phyloP scores from a whole-genome alignment of 2,329 filamentous ascomycete species.

The Clarireedia homoeocarpa region DNA sequence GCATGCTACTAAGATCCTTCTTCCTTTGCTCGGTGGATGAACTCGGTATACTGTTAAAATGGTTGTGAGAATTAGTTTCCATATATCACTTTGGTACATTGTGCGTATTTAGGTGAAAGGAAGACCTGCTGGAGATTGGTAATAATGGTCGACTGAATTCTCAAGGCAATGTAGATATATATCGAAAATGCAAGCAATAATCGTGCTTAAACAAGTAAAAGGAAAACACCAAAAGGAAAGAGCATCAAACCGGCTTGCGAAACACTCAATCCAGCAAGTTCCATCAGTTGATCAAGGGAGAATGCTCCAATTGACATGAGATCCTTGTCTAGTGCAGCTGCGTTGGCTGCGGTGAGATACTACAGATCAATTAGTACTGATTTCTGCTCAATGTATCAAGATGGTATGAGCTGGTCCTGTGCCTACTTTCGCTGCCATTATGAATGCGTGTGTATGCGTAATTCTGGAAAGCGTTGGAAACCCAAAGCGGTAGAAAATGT shows the following conservation, averaged over 20 bases:
- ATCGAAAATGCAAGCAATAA: not conserved
- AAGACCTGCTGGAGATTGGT: not conserved
- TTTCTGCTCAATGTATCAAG: no score
- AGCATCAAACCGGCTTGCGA: slow-evolving; percentile 67
- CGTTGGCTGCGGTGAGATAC: slow-evolving; percentile 83
- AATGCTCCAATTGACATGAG: slow-evolving; percentile 86
- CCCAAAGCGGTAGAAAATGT: no score
- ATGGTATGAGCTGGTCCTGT: no score
- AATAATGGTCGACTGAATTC: not conserved
- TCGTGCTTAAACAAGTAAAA: not conserved
- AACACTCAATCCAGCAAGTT: slow-evolving; percentile 85
- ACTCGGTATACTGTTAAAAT: slow-evolving; percentile 63
- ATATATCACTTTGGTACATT: no score
- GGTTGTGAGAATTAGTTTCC: not conserved
- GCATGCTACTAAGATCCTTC: slow-evolving; percentile 76
- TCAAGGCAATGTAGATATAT: not conserved
- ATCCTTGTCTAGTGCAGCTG: slow-evolving; percentile 82
- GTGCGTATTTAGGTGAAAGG: not conserved
- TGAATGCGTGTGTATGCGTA: not conserved
- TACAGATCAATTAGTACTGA: slow-evolving; percentile 30
- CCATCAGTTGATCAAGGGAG: slow-evolving; percentile 95
- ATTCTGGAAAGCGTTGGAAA: not conserved
- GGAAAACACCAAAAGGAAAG: not conserved
- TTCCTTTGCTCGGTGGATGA: slow-evolving; percentile 66
- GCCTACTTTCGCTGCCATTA: slow-evolving; percentile 4